Evolutionary conservation across 148 eudicot genomes (phyloP), one percentile per base, ranked within the genome.

Genomic region (Tetragonia tetragonoides): DNA sequence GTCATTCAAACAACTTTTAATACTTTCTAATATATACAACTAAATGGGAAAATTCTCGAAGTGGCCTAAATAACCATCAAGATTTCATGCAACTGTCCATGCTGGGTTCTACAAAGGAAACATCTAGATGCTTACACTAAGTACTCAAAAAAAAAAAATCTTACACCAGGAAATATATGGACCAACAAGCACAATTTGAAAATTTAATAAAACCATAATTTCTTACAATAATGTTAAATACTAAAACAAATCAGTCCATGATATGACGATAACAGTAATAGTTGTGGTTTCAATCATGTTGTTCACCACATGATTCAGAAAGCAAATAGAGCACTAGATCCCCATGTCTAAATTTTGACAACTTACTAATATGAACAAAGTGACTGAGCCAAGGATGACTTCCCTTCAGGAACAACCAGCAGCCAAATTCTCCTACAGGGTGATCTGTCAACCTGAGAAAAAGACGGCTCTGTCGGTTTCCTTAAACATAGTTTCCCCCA

Each of bases 381-480:
- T 72, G 54, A 73, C 65, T 73, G 65, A 73, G 75, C 75, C 75
- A 73, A 73, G 75, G 75, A 73, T 73, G 75, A 73, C 75, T 73
- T 73, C 75, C 75, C 75, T 73, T 54, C 8, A 8, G 42, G 10
- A 65, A 65, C 68, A 65, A 2, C 68, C 3, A 49, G 42, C 10
- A 62, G 11, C 38, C 66, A 24, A 28, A 62, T 23, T 23, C 38
- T 62, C 34, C 38, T 62, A 38, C 38, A 62, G 66, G 14, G 37
- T 23, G 9, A 49, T 49, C 4, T 49, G 4, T 23, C 28, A n/a
- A 62, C 66, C 12, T 4, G 15, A 21, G 66, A 62, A 62, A 42
- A 7, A 18, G 41, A 42, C 9, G 16, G 34, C 6, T 10, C 4
- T 4, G 74, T 63, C 24, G 63, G 61, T 39, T 39, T 38, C 18